These are phyloP conservation scores for Fusarium sp. DNA, from an alignment of 2,329 filamentous ascomycete species.

Conservation along the genomic window DNA sequence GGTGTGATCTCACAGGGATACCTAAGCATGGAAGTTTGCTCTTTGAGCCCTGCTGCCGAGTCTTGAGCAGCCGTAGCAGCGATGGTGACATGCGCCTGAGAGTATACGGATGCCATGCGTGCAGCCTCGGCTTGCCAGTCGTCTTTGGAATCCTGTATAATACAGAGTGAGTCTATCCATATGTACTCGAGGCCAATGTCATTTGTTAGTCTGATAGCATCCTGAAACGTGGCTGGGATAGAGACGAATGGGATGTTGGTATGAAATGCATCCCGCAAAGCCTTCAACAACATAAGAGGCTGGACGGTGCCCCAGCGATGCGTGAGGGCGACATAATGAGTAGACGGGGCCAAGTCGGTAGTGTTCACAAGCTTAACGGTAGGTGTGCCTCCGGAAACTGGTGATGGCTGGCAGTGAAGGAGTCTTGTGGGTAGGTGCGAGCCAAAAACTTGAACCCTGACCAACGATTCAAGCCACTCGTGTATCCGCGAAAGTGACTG, in stretches of 20 bases:
- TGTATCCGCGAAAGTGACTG: constrained; percentile 21
- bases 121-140: constrained; percentile 34
- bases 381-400: background rate
- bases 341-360: background rate
- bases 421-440: constrained; percentile 27
- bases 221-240: constrained; percentile 33
- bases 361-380: constrained; percentile 15
- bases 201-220: constrained; percentile 21
- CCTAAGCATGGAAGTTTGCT: constrained; percentile 22
- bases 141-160: constrained; percentile 36
- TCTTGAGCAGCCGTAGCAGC: constrained; percentile 30
- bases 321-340: constrained; percentile 30
- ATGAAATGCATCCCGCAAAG: constrained; percentile 2
- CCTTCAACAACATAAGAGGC: constrained; percentile 23
- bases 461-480: constrained; percentile 16
- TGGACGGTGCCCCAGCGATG: constrained; percentile 31
- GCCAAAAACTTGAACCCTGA: background rate
- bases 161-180: constrained; percentile 38
- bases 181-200: constrained; percentile 23
- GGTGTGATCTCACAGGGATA: constrained; percentile 26
- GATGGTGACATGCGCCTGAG: constrained; percentile 28
- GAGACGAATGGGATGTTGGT: constrained; percentile 11
- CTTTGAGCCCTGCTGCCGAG: constrained; percentile 22
- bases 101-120: constrained; percentile 36
- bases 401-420: constrained; percentile 12